Evolutionary conservation across 768 basidiomycete species (phyloP).

Genomic region (Hygrophoropsis aurantiaca): DNA sequence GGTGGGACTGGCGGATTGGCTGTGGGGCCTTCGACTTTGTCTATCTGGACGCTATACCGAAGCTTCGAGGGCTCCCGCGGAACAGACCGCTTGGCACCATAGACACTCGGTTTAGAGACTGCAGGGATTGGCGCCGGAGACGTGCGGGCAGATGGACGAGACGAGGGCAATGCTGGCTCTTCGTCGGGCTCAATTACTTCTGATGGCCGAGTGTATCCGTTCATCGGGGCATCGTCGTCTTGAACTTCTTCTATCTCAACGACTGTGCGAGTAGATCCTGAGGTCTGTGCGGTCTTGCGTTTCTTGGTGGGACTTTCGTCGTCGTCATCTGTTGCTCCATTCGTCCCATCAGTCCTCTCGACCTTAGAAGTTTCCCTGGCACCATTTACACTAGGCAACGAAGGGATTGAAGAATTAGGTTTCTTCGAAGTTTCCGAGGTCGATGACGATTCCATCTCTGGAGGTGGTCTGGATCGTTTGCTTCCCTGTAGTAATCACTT

Average conservation of each 20-base stretch:
- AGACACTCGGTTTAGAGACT: conserved; percentile 8
- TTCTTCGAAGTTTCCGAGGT: conserved; percentile 11
- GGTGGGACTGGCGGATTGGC: conserved; percentile 7
- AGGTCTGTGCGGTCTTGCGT: conserved; percentile 38
- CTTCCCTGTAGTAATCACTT: conserved; percentile 51
- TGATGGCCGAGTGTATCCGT: conserved; percentile 29
- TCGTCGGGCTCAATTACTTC: conserved; percentile 42
- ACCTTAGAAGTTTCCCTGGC: conserved; percentile 4
- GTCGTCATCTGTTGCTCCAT: conserved; percentile 39
- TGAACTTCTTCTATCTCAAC: conserved; percentile 30
- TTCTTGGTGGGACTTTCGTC: conserved; percentile 46
- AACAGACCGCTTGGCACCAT: conserved; percentile 46
- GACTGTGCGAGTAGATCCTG: neutral
- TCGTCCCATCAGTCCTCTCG: conserved; percentile 16
- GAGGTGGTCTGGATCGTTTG: conserved; percentile 74
- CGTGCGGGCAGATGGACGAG: conserved; percentile 8
- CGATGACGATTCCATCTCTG: conserved; percentile 44
- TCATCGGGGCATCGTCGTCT: conserved; percentile 26
- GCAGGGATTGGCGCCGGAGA: conserved; percentile 12
- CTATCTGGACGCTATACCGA: conserved; percentile 67
- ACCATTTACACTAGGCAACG: conserved; percentile 13
- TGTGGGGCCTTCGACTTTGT: conserved; percentile 37
- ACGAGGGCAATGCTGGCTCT: conserved; percentile 14
- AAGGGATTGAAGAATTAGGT: conserved; percentile 10
- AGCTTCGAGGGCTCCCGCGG: conserved; percentile 82